Evolutionary conservation across 148 eudicot species (phyloP), one percentile per base, ranked within the genome.

Genomic region (Silene latifolia): DNA sequence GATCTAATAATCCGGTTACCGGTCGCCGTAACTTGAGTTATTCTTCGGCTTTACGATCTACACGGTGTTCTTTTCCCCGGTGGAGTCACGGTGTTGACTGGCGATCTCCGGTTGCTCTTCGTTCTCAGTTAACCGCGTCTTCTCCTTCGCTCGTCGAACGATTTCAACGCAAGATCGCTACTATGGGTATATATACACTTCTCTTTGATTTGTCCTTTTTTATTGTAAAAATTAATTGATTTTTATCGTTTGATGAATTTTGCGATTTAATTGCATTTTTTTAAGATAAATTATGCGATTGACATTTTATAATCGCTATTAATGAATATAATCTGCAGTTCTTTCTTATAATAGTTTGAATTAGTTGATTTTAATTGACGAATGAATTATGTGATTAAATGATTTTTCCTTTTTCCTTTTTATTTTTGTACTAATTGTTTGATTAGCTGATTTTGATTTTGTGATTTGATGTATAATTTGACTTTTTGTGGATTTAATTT

Each of bases 51-150:
- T 21, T 81, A 1, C 85, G 90, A 80, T 88, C 87, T 15, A 67
- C 84, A 4, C 74, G 87, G 8, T 39, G 39, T 17, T 76, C 89
- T 8, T 63, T 71, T 21, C 73, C 87, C 4, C 86, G 86, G 70
- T 87, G 93, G 96, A 84, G 88, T 69, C 85, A 84, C 82, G 87
- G 92, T 44, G 84, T 78, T 74, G 81, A 78, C 48, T 88, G 86
- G 89, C 76, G 91, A 76, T 89, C 93, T 3, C 85, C 86, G 76
- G 74, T 79, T 69, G 57, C 80, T 74, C 75, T 85, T 19, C 80
- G 85, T 56, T 85, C 97, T 84, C 91, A 87, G 87, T 83, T 88
- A 68, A 10, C 44, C 4, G 25, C 82, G 15, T 51, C 84, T 24
- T 6, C 88, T 57, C 76, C 93, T 44, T 84, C 97, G 63, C 83